Percentiles rank a stretch among this genome's conserved stretches.
Evolutionary conservation across 257 asterid genomes (phyloP).

Genomic region (Solanum tarapatanum): DNA sequence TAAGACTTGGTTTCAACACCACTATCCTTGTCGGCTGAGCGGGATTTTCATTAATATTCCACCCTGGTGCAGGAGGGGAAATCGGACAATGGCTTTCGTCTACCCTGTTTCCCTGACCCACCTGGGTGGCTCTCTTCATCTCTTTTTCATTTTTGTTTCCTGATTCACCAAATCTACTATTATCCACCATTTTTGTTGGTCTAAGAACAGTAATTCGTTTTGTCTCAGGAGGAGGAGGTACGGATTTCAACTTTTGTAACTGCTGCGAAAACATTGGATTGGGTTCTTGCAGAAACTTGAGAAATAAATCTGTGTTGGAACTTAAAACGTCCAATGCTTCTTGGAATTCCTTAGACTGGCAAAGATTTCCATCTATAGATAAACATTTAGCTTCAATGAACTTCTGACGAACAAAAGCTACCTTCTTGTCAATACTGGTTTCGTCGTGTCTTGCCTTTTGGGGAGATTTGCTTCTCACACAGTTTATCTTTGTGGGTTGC

Average conservation of each 20-base stretch:
- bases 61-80: constrained; percentile 30
- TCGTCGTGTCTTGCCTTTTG: constrained; percentile 40
- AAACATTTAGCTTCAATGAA: constrained; percentile 79
- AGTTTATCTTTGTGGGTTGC: constrained; percentile 27
- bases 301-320: constrained; percentile 79
- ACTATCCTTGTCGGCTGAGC: constrained; percentile 86
- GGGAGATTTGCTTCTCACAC: constrained; percentile 24
- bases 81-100: constrained; percentile 23
- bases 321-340: constrained; percentile 83
- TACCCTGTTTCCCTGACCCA: constrained; percentile 17
- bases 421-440: constrained; percentile 35
- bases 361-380: constrained; percentile 69
- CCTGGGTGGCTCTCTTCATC: constrained; percentile 21
- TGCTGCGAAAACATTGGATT: constrained; percentile 62
- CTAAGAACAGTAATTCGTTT: constrained; percentile 85
- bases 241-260: constrained; percentile 37
- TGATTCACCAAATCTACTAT: constrained; percentile 25
- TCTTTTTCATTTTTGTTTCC: constrained; percentile 39
- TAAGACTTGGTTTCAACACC: constrained; percentile 80
- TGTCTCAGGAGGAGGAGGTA: constrained; percentile 60
- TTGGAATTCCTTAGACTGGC: constrained; percentile 75
- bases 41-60: constrained; percentile 36
- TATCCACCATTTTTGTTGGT: constrained; percentile 65
- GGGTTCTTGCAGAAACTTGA: constrained; percentile 89
- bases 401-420: constrained; percentile 89